phyloP scores from a whole-genome alignment of 345 rosid genomes.

The Balakata baccata region DNA sequence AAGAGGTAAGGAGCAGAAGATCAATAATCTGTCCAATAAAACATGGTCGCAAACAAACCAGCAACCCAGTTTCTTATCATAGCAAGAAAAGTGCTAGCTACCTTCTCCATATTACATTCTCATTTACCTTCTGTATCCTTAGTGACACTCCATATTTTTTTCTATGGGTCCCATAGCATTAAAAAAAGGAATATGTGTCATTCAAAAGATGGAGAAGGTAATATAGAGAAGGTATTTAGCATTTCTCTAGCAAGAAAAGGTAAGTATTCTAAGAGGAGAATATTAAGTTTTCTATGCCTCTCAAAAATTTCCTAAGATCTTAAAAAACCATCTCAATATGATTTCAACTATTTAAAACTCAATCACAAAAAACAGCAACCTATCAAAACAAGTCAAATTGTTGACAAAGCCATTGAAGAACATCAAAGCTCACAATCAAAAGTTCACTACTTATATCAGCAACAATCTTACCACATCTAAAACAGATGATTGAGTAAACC shows the following conservation, averaged over 20 bases:
- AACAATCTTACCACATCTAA: slow-evolving; percentile 55
- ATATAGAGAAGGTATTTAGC: too few species aligned
- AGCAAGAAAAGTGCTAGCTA: too few species aligned
- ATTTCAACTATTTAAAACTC: not conserved
- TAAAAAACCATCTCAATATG: not conserved
- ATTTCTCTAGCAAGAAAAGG: too few species aligned
- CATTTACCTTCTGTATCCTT: too few species aligned
- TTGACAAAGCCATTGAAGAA: not conserved
- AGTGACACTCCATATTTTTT: too few species aligned
- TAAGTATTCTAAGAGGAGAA: not conserved
- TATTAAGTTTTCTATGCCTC: not conserved
- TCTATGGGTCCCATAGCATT: too few species aligned
- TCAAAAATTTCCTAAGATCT: not conserved
- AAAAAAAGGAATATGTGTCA: too few species aligned
- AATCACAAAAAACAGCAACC: not conserved
- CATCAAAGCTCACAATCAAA: slow-evolving; percentile 4
- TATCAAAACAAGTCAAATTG: not conserved
- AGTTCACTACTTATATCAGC: slow-evolving; percentile 18
- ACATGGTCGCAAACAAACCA: not conserved
- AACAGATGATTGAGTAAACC: slow-evolving; percentile 47
- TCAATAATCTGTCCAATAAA: not conserved
- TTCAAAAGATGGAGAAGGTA: too few species aligned
- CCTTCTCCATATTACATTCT: too few species aligned
- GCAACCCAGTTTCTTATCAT: not conserved
- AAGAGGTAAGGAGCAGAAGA: not conserved